Evolutionary conservation across 2,329 filamentous ascomycete species (phyloP), one percentile per base, ranked within the genome.

Genomic region (Epichloe elymi): DNA sequence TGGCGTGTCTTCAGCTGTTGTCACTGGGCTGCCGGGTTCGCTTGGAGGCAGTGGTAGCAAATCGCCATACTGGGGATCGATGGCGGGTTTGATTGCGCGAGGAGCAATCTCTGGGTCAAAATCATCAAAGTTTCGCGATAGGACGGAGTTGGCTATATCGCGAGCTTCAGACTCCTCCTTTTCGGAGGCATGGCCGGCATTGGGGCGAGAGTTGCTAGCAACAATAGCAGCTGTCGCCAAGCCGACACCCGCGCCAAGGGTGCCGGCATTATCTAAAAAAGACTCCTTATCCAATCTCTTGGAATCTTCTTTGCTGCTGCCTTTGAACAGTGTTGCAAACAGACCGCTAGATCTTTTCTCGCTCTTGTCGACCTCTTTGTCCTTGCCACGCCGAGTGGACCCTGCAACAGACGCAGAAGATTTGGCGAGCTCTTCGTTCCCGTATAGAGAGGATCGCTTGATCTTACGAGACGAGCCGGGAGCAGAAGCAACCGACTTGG

Each of bases 191-290:
- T 73, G 70, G 65, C 67, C 66, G 71, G 73, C 73, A 63, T 74
- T 69, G 51, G 67, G 64, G 59, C 65, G 68, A 64, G 66, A 62
- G 58, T 63, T 61, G 60, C 66, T 62, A 60, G 67, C 64, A 60
- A 66, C 62, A 57, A 67, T 57, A 53, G 66, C 68, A 61, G 66
- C 67, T 67, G 73, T 72, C 70, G 71, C 73, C 67, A 76, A 64
- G 76, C 80, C 80, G 79, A 71, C 80, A 83, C 79, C 79, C 73
- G 75, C 77, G 79, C 79, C 79, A 79, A 76, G 72, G 75, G 74
- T 83, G 75, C 71, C 79, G 79, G 80, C 77, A 74, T 77, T 79
- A 83, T 68, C 80, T 83, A 83, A 82, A 82, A 82, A 83, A 83
- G 79, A 79, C 69, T 74, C 66, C 65, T 70, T 68, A 19, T 54